Percentiles rank a stretch among this genome's conserved stretches.
phyloP scores from a whole-genome alignment of 805 yeast species.

The Debaryomyces castellii region DNA sequence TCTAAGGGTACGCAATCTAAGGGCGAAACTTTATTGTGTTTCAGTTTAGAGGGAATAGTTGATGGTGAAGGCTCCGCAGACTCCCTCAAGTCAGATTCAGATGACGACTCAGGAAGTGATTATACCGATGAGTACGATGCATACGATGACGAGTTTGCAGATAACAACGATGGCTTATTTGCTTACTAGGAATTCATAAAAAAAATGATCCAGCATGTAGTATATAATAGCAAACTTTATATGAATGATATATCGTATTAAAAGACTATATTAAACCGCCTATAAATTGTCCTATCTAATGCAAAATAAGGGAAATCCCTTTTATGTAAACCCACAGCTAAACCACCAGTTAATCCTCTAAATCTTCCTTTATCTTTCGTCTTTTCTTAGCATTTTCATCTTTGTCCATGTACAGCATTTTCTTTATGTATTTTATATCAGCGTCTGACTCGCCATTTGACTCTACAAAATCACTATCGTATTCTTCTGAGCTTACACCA shows the following conservation, averaged over 20 bases:
- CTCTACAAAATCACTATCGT: conserved; percentile 15
- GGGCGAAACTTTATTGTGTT: conserved; percentile 56
- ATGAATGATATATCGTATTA: conserved; percentile 2
- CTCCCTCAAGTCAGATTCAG: conserved; percentile 28
- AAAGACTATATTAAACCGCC: background rate
- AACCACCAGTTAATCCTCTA: background rate
- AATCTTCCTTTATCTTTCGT: conserved; percentile 3
- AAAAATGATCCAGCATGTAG: background rate
- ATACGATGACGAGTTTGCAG: conserved; percentile 65
- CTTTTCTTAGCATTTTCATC: conserved; percentile 7
- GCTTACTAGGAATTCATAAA: conserved; percentile 24
- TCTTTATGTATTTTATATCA: conserved; percentile 5
- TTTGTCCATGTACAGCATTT: conserved; percentile 6
- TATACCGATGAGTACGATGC: conserved; percentile 18
- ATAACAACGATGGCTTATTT: conserved; percentile 52
- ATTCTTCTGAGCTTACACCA: conserved; percentile 17
- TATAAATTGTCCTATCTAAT: conserved; percentile 1
- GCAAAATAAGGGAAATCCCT: background rate
- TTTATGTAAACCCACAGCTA: background rate
- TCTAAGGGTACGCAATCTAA: conserved; percentile 52
- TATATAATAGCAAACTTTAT: background rate
- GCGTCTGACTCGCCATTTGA: conserved; percentile 6
- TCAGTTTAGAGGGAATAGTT: conserved; percentile 42
- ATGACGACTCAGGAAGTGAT: conserved; percentile 41
- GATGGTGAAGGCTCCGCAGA: conserved; percentile 30